Percentiles rank a stretch among this genome's conserved stretches.
Conservation (phyloP, 1,139 yeast species). For the Tardiomyces depauwii region DNA sequence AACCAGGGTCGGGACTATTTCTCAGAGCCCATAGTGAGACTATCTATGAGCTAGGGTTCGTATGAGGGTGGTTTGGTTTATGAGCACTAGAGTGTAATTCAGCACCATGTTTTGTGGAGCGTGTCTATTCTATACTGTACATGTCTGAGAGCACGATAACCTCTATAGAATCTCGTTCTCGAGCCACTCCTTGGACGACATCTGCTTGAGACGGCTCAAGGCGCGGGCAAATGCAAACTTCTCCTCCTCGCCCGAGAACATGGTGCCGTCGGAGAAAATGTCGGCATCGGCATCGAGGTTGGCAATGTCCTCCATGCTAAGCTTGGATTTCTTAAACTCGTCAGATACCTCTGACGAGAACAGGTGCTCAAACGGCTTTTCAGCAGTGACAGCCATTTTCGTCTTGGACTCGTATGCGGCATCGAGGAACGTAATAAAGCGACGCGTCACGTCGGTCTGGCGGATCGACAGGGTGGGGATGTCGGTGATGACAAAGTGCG, state of each 20-base stretch:
- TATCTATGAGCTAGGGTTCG: too few species aligned
- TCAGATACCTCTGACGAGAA: not conserved
- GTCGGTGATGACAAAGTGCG: conserved; percentile 75
- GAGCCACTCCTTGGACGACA: conserved; percentile 93
- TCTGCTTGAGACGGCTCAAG: conserved; percentile 76
- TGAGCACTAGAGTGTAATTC: too few species aligned
- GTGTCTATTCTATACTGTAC: too few species aligned
- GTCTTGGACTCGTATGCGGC: conserved; percentile 91
- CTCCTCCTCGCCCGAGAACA: conserved; percentile 88
- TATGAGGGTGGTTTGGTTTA: too few species aligned
- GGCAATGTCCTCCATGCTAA: conserved; percentile 11
- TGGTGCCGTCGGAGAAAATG: conserved; percentile 63
- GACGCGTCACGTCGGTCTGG: conserved; percentile 71
- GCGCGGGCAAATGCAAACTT: conserved; percentile 96
- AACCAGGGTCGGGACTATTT: too few species aligned
- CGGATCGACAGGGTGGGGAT: conserved; percentile 75
- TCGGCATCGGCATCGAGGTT: conserved; percentile 53
- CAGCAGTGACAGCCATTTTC: conserved; percentile 79
- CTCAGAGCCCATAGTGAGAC: too few species aligned
- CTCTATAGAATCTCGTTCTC: conserved; percentile 21
- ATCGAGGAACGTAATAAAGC: conserved; percentile 88
- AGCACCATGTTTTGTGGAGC: too few species aligned
- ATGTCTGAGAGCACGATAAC: too few species aligned
- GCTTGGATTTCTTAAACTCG: conserved; percentile 6
- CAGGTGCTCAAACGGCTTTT: conserved; percentile 70